phyloP scores from a whole-genome alignment of 2,329 filamentous ascomycete species.

The Hymenotorrendiella dingleyae region DNA sequence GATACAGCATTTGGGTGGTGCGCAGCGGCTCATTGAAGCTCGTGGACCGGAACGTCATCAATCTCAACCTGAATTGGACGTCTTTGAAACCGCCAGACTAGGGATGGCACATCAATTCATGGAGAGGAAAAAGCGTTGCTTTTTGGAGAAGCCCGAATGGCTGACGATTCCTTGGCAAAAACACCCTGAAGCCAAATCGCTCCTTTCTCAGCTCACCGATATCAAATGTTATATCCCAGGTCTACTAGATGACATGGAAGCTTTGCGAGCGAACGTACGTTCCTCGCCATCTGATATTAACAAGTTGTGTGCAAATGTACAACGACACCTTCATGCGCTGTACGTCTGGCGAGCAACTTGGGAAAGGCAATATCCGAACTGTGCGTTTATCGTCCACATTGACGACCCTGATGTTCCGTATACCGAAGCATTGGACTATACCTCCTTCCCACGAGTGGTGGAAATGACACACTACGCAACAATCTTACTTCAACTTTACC shows the following conservation, averaged over 20 bases:
- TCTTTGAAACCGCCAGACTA: conserved; percentile 8
- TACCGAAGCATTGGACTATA: conserved; percentile 6
- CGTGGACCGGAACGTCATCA: conserved; percentile 12
- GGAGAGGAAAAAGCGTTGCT: conserved; percentile 11
- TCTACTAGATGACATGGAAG: conserved; percentile 13
- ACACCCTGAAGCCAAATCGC: conserved; percentile 9
- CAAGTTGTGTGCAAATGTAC: conserved; percentile 2
- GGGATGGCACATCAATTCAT: conserved; percentile 8
- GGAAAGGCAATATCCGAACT: conserved; percentile 9
- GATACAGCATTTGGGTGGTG: conserved; percentile 11
- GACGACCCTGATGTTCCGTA: conserved; percentile 10
- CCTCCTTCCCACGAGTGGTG: conserved; percentile 2
- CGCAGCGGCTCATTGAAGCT: conserved; percentile 9
- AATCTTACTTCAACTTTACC: conserved; percentile 8
- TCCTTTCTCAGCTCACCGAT: conserved; percentile 8
- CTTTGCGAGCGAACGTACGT: conserved; percentile 3
- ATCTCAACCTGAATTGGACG: conserved; percentile 6
- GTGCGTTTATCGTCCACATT: conserved; percentile 1
- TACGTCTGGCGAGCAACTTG: conserved; percentile 10
- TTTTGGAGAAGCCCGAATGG: conserved; percentile 11
- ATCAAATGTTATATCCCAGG: conserved; percentile 7
- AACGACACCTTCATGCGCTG: conserved; percentile 4
- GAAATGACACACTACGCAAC: conserved; percentile 12
- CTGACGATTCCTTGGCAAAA: conserved; percentile 12
- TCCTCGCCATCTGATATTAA: conserved; percentile 3